Evolutionary conservation across 352 stramenopile genomes (phyloP).

Genomic region (Pythium sukuiense): DNA sequence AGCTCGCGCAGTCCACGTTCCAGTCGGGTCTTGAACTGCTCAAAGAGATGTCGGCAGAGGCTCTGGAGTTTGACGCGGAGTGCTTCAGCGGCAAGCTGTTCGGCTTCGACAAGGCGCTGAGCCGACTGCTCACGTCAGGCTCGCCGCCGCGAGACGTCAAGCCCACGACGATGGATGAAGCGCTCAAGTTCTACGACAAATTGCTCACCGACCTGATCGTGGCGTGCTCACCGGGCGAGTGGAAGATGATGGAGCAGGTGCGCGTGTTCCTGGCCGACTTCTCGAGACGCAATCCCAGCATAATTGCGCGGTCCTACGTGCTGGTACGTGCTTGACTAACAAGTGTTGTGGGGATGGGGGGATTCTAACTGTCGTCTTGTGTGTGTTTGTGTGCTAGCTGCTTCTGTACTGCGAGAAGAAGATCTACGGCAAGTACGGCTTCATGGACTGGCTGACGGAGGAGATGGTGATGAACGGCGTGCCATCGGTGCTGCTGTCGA

Average conservation of each 20-base stretch:
- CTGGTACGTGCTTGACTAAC: constrained; percentile 44
- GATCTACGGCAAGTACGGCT: constrained; percentile 81
- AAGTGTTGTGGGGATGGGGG: background rate
- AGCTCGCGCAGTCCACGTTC: constrained; percentile 43
- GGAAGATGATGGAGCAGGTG: constrained; percentile 80
- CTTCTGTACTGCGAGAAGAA: constrained; percentile 87
- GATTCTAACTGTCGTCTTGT: background rate
- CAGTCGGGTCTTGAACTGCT: constrained; percentile 44
- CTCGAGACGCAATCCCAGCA: constrained; percentile 61
- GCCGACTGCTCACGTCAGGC: constrained; percentile 63
- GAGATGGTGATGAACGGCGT: constrained; percentile 84
- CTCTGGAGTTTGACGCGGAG: constrained; percentile 63
- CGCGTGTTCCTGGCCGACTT: constrained; percentile 78
- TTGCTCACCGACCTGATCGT: constrained; percentile 58
- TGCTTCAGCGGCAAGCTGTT: constrained; percentile 68
- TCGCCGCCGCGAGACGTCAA: constrained; percentile 76
- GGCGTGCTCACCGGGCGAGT: constrained; percentile 57
- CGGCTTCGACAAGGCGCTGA: constrained; percentile 77
- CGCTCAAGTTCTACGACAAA: constrained; percentile 48
- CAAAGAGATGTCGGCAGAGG: constrained; percentile 45
- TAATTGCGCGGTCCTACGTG: constrained; percentile 79
- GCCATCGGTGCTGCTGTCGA: constrained; percentile 78
- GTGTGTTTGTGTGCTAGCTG: constrained; percentile 36
- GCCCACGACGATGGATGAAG: constrained; percentile 51
- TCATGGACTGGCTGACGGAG: constrained; percentile 82